Base-by-base conservation (phyloP, 805 yeast genomes). In the Candida maris region DNA sequence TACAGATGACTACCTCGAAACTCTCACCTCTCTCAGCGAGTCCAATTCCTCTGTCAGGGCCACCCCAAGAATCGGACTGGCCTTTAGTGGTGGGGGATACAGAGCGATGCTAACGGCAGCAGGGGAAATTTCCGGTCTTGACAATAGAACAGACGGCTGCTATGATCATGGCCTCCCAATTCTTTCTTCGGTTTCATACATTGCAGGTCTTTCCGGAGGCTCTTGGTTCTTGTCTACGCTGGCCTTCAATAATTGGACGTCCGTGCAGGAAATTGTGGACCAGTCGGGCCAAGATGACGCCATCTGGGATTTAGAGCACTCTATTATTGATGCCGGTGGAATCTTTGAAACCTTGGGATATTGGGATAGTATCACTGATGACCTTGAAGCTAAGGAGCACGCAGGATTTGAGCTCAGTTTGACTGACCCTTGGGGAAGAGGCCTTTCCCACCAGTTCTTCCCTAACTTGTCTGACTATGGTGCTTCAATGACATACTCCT, bases 21-120 rank as follows among this genome's bases (percentile, higher is more conserved):
- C 53, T 5, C 54, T 68, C 25, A 19, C 24, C 8, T 20, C 19
- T 9, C 27, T 37, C 12, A 41, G 47, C 28, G 18, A 26, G 27
- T 32, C 46, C 3, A 61, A 68, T 48, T 51, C 61, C 25, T 52
- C 76, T 6, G 65, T 73, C 38, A 27, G 39, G 15, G 38, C 46
- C 3, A 48, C 50, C 14, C 63, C 63, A 13, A 66, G 70, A 32
- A 64, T 82, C 28, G 88, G 77, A 3, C 46, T 74, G 19, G 80
- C 87, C 5, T 77, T 80, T 47, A 71, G 85, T 12, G 96, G 96
- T 30, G 96, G 96, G 54, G 96, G 96, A 3, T 87, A 85, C 59
- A 72, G 96, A 43, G 94, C 96, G 22, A 85, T 87, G 86, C 62
- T 87, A 30, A 63, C 71, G 39, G 95, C 95, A 2, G 95, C 95